These are phyloP conservation scores for Neurospora sp. DNA, from an alignment of 495 filamentous ascomycete species.

Conservation along the genomic window DNA sequence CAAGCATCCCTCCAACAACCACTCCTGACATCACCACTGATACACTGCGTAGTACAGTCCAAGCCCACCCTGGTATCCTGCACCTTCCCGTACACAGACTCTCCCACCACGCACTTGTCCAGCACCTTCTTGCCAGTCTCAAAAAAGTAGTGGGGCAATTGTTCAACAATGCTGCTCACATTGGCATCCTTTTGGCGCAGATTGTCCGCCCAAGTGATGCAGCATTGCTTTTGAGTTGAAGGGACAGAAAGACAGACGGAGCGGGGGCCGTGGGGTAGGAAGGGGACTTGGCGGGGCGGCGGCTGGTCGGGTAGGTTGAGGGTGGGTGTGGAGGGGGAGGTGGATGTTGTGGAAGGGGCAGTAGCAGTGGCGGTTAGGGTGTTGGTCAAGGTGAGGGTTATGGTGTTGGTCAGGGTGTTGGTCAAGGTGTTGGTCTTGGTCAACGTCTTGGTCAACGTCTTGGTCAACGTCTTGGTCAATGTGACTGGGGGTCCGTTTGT, in stretches of 20 bases:
- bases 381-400: no score
- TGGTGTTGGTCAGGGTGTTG: neutral
- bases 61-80: neutral
- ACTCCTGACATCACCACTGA: neutral
- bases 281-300: neutral
- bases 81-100: neutral
- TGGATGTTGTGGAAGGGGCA: neutral
- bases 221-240: neutral
- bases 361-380: no score
- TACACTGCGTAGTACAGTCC: neutral
- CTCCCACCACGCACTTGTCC: neutral
- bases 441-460: no score
- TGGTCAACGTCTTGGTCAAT: no score
- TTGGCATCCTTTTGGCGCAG: neutral
- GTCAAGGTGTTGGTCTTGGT: no score
- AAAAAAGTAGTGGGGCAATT: neutral
- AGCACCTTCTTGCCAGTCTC: neutral
- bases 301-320: neutral
- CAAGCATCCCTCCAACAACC: neutral
- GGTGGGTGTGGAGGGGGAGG: neutral
- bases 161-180: neutral
- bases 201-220: neutral
- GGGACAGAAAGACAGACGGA: neutral
- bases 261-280: neutral
- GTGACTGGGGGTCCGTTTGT: no score